Evolutionary conservation across 768 basidiomycete genomes (phyloP), one percentile per base, ranked within the genome.

Genomic region (Clathrus columnatus): DNA sequence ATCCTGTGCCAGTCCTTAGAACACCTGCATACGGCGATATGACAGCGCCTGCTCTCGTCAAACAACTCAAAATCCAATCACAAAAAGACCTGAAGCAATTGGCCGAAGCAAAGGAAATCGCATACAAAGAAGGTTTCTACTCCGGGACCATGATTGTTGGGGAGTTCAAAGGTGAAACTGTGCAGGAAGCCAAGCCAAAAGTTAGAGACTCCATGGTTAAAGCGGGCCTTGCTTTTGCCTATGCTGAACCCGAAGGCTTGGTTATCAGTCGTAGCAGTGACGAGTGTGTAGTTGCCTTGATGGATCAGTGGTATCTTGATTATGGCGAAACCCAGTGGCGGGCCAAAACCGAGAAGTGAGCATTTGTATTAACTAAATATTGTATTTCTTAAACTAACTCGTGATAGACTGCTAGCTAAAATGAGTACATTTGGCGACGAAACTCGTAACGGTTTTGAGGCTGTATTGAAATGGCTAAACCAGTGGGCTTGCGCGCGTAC

Each of bases 401-500:
- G 30, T 32, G 43, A 1, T 60, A 96, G 92, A 60, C 71, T 91
- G 58, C 71, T 97, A 63, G 79, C 77, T 7, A 79, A 75, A 63
- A 94, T 98, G 93, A 82, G 96, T 69, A 85, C 90, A 4, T 97
- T 92, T 75, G 81, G 83, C 27, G 66, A 75, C n/a, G 96, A 98
- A 73, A 97, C 95, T 0, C 81, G 94, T 27, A 83, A 99, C 70
- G 81, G 78, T 1, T 98, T 98, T 65, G 90, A 96, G 69, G 84
- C 83, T 60, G 91, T 89, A 6, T 74, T 99, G 65, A 86, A 81
- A 49, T 99, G 96, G 96, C 73, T 99, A 72, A 92, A 92, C 64
- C 81, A 99, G 69, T 99, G 96, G 96, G 96, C 96, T 1, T 99
- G 96, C 68, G 95, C 96, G n/a, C 81, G 96, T 36, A 91, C 90